Evolutionary conservation across 768 basidiomycete genomes (phyloP).

Genomic region (Thelephora aurantiotincta): DNA sequence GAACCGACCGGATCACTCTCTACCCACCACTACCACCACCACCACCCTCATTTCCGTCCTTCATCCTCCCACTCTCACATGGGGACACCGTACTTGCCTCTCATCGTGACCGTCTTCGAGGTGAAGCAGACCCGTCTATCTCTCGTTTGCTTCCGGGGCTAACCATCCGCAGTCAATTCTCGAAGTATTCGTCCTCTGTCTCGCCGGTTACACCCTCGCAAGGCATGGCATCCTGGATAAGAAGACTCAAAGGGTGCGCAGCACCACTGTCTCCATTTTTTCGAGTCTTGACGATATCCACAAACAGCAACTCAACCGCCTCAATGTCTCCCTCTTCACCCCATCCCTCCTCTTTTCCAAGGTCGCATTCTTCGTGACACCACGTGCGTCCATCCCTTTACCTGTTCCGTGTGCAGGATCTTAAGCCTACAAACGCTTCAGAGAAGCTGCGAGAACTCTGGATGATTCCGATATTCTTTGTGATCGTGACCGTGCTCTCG

Average conservation of each 20-base stretch:
- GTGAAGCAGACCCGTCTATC: constrained; percentile 21
- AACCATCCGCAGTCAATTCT: constrained; percentile 64
- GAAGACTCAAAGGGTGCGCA: constrained; percentile 67
- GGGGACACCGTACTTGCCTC: constrained; percentile 12
- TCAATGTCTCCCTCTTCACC: constrained; percentile 85
- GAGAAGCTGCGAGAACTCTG: constrained; percentile 72
- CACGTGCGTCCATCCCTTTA: constrained; percentile 32
- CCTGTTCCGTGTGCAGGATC: not conserved
- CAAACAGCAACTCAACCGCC: constrained; percentile 53
- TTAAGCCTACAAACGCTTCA: constrained; percentile 11
- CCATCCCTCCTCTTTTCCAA: constrained; percentile 85
- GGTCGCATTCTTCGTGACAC: constrained; percentile 76
- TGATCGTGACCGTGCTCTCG: constrained; percentile 58
- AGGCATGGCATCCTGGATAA: constrained; percentile 74
- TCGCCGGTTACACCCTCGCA: constrained; percentile 76
- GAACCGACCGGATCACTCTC: not conserved
- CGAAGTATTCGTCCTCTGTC: constrained; percentile 77
- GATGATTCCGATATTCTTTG: constrained; percentile 79
- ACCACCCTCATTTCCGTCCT: not conserved
- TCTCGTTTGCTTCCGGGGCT: not conserved
- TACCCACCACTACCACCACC: too few relatives aligned
- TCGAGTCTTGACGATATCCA: not conserved
- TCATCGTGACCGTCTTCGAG: constrained; percentile 44
- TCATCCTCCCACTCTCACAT: not conserved
- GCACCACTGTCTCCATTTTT: not conserved